Evolutionary conservation across 768 basidiomycete genomes (phyloP).

Genomic region (Kwoniella bestiolae): DNA sequence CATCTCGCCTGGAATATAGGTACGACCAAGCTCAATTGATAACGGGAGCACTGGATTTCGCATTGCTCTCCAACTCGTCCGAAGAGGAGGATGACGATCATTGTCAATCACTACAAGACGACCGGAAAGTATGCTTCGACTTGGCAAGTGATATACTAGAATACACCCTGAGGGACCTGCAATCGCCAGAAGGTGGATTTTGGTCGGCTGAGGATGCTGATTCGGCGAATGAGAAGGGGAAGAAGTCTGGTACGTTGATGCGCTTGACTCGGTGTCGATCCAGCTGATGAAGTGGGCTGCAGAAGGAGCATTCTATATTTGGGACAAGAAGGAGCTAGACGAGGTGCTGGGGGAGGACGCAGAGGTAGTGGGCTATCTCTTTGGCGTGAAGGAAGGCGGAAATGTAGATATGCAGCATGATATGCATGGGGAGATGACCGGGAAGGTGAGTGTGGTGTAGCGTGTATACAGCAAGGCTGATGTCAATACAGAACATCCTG

Average conservation of each 20-base stretch:
- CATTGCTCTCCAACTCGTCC: slow-evolving; percentile 29
- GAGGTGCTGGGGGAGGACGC: slow-evolving; percentile 52
- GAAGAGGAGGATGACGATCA: slow-evolving; percentile 5
- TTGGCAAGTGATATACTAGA: slow-evolving; percentile 57
- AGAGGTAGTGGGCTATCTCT: slow-evolving; percentile 54
- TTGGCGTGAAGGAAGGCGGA: slow-evolving; percentile 56
- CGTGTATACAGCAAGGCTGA: not conserved
- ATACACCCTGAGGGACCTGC: slow-evolving; percentile 57
- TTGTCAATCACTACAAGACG: not conserved
- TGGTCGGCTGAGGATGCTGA: slow-evolving; percentile 61
- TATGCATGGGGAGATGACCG: slow-evolving; percentile 58
- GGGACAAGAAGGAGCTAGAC: slow-evolving; percentile 57
- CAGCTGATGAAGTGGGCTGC: slow-evolving; percentile 1
- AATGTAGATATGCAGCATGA: slow-evolving; percentile 59
- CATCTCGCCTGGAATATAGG: too few relatives aligned
- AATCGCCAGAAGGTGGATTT: slow-evolving; percentile 57
- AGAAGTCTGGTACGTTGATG: slow-evolving; percentile 41
- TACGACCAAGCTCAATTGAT: slow-evolving; percentile 60
- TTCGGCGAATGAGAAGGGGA: slow-evolving; percentile 53
- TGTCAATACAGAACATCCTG: slow-evolving; percentile 44
- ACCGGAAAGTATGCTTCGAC: slow-evolving; percentile 38
- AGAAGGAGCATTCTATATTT: slow-evolving; percentile 61
- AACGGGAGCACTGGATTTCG: slow-evolving; percentile 38
- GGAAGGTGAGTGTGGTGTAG: slow-evolving; percentile 42
- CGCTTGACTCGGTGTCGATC: too few relatives aligned